These are phyloP conservation scores for Cymbidium sinense DNA, from an alignment of 106 monocot species.

Conservation along the genomic window DNA sequence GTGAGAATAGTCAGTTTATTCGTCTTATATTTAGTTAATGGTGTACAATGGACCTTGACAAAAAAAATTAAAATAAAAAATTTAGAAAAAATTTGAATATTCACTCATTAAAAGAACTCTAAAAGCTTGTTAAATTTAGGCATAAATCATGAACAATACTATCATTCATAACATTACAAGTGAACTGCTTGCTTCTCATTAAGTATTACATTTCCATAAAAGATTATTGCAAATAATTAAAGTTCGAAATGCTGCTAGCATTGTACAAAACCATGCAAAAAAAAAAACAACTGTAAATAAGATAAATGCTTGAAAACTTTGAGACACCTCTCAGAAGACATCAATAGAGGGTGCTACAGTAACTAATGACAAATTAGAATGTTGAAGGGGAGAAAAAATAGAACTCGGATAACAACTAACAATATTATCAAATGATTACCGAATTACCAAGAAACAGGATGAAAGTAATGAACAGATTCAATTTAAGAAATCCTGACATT, in stretches of 20 bases:
- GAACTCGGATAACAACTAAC: not conserved
- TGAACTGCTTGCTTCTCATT: not conserved
- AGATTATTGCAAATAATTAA: not conserved
- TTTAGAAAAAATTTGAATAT: too few relatives aligned
- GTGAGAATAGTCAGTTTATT: constrained; percentile 7
- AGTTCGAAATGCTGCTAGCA: not conserved
- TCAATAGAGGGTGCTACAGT: not conserved
- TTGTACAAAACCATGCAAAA: not conserved
- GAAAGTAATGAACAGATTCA: not conserved
- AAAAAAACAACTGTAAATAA: not conserved
- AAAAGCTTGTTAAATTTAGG: not conserved
- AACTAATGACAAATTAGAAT: not conserved
- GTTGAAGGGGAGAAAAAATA: not conserved
- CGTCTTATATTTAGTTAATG: constrained; percentile 5
- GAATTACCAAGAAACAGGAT: not conserved
- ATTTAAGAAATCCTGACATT: not conserved
- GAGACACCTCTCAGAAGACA: not conserved
- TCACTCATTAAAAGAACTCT: not conserved
- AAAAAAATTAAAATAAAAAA: too few relatives aligned
- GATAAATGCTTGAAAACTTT: not conserved
- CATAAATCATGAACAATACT: not conserved
- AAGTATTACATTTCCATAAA: not conserved
- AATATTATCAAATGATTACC: not conserved
- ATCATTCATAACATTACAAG: not conserved
- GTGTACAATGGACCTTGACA: constrained; percentile 9